Base-by-base conservation (phyloP, 2,329 filamentous ascomycete species). In the Colletotrichum tamarilloi region DNA sequence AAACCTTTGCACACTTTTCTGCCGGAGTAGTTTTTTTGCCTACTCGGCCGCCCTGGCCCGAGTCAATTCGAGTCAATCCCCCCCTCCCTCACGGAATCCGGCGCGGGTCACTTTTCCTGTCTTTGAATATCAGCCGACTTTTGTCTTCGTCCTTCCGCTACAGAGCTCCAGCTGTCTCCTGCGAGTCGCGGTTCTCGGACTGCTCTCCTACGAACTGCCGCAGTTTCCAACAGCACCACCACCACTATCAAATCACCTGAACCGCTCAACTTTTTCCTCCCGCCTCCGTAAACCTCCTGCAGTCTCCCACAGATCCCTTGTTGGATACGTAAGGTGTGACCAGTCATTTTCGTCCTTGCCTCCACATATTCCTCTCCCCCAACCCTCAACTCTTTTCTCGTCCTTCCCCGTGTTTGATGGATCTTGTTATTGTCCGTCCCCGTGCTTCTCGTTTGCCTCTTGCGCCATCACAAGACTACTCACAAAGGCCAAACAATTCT, bases 301-400 rank as follows among this genome's bases (percentile, higher is more conserved):
- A 56, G 32, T 24, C 59, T 62, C 64, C 59, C 53, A 56, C 42
- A 64, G 53, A 42, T 66, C 62, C 56, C 60, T 66, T 55, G 5
- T 46, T 49, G 67, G 53, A 57, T 62, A 70, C 56, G 35, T 32
- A 73, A 73, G 71, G 71, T 73, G 67, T 71, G 67, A 64, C 71
- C 67, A 73, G 67, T 71, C 67, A 71, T 71, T 71, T 66, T 66
- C 62, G 71, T 71, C 28, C 24, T n/a, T 19, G 56, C 67, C 71
- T 71, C 71, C 67, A 71, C 70, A 65, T 60, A 62, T 49, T 38
- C 24, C 56, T 57, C 46, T 57, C 46, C 46, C 46, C 46, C 67
- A 66, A 73, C 56, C 67, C 67, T 70, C 46, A 73, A 73, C 66
- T 73, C 46, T 66, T 66, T 60, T 62, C 28, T 38, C 56, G 46